Evolutionary conservation across 2,329 filamentous ascomycete genomes (phyloP), one percentile per base, ranked within the genome.

Genomic region (Geosmithia flava): DNA sequence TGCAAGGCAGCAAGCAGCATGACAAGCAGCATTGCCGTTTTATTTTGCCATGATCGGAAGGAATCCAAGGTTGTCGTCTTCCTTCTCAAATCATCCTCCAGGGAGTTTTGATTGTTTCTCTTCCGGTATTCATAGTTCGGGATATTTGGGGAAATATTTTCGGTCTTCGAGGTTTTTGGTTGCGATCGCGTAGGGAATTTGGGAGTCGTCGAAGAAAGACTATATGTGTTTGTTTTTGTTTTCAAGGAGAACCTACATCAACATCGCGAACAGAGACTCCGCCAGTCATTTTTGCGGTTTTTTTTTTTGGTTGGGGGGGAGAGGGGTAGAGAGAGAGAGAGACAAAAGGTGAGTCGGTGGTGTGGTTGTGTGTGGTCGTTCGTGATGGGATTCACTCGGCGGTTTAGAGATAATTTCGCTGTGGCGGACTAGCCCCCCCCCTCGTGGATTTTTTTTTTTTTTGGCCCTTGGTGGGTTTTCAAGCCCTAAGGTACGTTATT

Each of bases 221-320:
- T 44, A 7, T 27, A n/a, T 42, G 40, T 20, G 42, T 20, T 10
- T 16, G 6, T 44, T 44, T 17, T 42, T 11, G 10, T 17, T 16
- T 44, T 44, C 42, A 44, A 44, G 62, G 56, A 60, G 54, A 51
- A 80, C 80, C 72, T 81, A 86, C 83, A 79, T 87, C 83, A 69
- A 90, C 85, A 75, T 90, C 86, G 74, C 85, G 85, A 73, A 91
- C 86, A 63, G 75, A 80, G 69, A 87, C 78, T 71, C 85, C 86
- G 71, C 83, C 79, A 68, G 75, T 72, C 86, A 90, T 90, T 69
- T 76, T 88, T 74, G 74, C 76, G 76, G 76, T 80, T 58, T 62
- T 67, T 59, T 56, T 55, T 58, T 59, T 56, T 55, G 58, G 57
- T 51, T 49, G 46, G 58, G 56, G 55, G 58, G 56, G 50, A 49